Evolutionary conservation across 495 filamentous ascomycete species (phyloP).

Genomic region (Jackrogersella minutella): DNA sequence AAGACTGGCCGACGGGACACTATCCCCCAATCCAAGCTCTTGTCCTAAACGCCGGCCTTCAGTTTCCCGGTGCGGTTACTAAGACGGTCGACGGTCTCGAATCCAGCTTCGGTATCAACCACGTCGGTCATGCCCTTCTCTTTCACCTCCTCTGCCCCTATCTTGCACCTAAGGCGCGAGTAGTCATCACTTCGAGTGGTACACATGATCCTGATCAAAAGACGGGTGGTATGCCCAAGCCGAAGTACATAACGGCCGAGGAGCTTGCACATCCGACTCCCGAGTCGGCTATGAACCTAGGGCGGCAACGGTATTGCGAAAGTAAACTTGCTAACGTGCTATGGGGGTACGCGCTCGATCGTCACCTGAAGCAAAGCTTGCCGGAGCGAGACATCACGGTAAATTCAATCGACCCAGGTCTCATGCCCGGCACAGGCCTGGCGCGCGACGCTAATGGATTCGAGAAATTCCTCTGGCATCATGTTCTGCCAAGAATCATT

Average conservation of each 20-base stretch:
- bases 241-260: slow-evolving; percentile 50
- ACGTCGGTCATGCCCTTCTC: slow-evolving; percentile 64
- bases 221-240: slow-evolving; percentile 49
- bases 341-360: slow-evolving; percentile 56
- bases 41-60: slow-evolving; percentile 56
- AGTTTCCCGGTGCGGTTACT: slow-evolving; percentile 45
- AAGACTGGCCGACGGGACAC: slow-evolving; percentile 42
- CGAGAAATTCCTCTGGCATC: slow-evolving; percentile 40
- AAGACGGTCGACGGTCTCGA: slow-evolving; percentile 55
- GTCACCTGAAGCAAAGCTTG: slow-evolving; percentile 39
- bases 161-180: slow-evolving; percentile 57
- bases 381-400: slow-evolving; percentile 47
- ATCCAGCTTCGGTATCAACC: slow-evolving; percentile 40
- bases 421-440: slow-evolving; percentile 58
- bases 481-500: slow-evolving; percentile 48
- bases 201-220: slow-evolving; percentile 47
- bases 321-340: slow-evolving; percentile 78
- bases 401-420: slow-evolving; percentile 53
- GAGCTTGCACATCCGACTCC: slow-evolving; percentile 45
- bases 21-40: slow-evolving; percentile 54
- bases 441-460: slow-evolving; percentile 36
- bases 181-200: slow-evolving; percentile 51
- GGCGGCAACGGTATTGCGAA: slow-evolving; percentile 65
- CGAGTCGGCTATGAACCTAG: slow-evolving; percentile 7
- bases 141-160: slow-evolving; percentile 68